Evolutionary conservation across 2,329 filamentous ascomycete genomes (phyloP), one percentile per base, ranked within the genome.

Genomic region (Nectriaceae sp.): DNA sequence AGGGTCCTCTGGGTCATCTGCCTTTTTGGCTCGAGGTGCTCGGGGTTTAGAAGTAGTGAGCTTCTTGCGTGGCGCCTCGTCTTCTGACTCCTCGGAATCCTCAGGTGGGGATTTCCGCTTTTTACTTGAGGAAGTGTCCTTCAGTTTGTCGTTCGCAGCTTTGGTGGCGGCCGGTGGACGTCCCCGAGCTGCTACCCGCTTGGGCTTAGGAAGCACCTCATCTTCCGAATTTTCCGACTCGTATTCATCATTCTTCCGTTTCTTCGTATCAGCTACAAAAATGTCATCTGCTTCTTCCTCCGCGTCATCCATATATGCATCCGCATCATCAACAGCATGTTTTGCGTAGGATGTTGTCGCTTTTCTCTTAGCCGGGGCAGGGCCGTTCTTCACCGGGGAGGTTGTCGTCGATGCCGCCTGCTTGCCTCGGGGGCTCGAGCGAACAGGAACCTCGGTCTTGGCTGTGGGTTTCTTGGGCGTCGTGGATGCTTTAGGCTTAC

Each of bases 201-300:
- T 88, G 1, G 85, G 78, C 59, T 82, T 78, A 1, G 85, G 78
- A 10, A 79, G 67, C 21, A 82, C 64, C 40, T 90, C 84, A 24
- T 90, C 87, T 46, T 94, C 90, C 40, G 85, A 87, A 18, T 83
- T 83, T 50, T 88, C 87, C 51, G 88, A 87, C 49, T 82, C 78
- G 47, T 92, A 90, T 44, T 90, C 86, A 62, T 94, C 89, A 35
- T 84, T 84, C 60, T 84, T 87, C 41, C 81, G 77, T 65, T 84
- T 89, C 64, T 84, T 87, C 26, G 79, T 80, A 55, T 89, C 84
- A 4, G 87, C 85, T 13, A 86, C 88, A 68, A 92, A 92, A 18
- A 96, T 91, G 59, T 96, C 92, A n/a, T 82, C 87, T 3, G 82
- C 85, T 38, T 89, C 83, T 5, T 80, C 77, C 29, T 88, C 85